Evolutionary conservation across 163 green algal species (phyloP).

Genomic region (Smithsoniella earleae): DNA sequence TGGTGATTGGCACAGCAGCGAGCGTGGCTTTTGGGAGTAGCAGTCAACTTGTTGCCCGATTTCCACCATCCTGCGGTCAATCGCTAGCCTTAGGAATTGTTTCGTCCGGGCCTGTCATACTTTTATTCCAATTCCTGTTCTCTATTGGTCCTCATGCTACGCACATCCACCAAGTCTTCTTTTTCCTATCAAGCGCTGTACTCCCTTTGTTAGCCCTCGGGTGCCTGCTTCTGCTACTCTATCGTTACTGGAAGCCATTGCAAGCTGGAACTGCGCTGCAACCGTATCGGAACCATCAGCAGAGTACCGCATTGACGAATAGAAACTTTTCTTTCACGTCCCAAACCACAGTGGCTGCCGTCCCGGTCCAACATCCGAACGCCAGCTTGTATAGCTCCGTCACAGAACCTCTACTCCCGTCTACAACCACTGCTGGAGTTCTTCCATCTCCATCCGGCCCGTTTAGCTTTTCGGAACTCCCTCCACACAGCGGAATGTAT

Average conservation of each 20-base stretch:
- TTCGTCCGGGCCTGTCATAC: not conserved
- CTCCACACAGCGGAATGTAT: no score
- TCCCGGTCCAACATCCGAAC: no score
- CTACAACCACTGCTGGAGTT: no score
- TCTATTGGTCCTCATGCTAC: not conserved
- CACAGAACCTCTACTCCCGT: no score
- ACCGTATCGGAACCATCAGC: no score
- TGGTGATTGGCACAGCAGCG: slow-evolving; percentile 15
- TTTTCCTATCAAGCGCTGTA: not conserved
- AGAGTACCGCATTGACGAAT: no score
- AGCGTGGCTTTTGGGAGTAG: slow-evolving; percentile 26
- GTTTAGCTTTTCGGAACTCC: no score
- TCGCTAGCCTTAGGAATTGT: slow-evolving; percentile 12
- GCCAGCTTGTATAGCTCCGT: no score
- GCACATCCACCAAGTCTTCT: not conserved
- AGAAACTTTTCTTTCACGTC: no score
- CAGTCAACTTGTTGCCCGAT: slow-evolving; percentile 20
- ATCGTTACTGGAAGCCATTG: not conserved
- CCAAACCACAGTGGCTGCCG: no score
- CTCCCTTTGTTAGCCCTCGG: not conserved
- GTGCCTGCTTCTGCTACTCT: not conserved
- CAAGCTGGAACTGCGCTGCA: not conserved
- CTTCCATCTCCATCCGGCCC: no score
- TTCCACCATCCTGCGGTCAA: not conserved
- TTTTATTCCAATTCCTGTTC: not conserved